phyloP scores from a whole-genome alignment of 306 rosid genomes.

The Castanospermum australe region DNA sequence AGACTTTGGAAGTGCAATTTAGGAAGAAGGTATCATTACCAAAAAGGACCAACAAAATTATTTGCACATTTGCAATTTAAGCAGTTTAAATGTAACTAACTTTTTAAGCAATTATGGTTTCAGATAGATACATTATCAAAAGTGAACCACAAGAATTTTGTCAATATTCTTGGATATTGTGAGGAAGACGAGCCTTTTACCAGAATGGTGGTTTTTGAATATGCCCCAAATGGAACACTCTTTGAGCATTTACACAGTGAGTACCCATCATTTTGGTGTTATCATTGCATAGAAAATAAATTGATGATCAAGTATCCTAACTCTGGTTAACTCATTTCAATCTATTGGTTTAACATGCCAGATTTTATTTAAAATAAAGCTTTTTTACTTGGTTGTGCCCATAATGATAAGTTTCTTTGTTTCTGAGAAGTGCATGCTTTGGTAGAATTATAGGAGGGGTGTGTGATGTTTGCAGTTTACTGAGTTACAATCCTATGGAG shows the following conservation, averaged over 20 bases:
- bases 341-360: too few relatives aligned
- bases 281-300: background rate
- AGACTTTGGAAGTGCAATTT: constrained; percentile 64
- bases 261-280: constrained; percentile 33
- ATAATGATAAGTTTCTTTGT: background rate
- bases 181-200: constrained; percentile 91
- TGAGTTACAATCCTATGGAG: too few relatives aligned
- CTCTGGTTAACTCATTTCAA: background rate
- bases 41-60: background rate
- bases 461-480: too few relatives aligned
- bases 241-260: constrained; percentile 94
- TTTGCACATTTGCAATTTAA: constrained; percentile 4
- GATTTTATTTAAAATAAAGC: background rate
- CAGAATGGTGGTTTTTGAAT: constrained; percentile 93
- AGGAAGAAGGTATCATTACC: constrained; percentile 72
- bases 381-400: background rate
- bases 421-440: background rate
- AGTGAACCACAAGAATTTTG: constrained; percentile 93
- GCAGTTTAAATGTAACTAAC: constrained; percentile 21
- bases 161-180: constrained; percentile 85
- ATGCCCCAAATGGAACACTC: constrained; percentile 92
- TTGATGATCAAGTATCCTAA: background rate
- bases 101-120: constrained; percentile 25
- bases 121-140: constrained; percentile 84
- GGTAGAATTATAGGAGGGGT: background rate